A percentile compares a stretch with the other conserved stretches of the same genome.
phyloP scores from a whole-genome alignment of 306 rosid species.

The Quercus robur region DNA sequence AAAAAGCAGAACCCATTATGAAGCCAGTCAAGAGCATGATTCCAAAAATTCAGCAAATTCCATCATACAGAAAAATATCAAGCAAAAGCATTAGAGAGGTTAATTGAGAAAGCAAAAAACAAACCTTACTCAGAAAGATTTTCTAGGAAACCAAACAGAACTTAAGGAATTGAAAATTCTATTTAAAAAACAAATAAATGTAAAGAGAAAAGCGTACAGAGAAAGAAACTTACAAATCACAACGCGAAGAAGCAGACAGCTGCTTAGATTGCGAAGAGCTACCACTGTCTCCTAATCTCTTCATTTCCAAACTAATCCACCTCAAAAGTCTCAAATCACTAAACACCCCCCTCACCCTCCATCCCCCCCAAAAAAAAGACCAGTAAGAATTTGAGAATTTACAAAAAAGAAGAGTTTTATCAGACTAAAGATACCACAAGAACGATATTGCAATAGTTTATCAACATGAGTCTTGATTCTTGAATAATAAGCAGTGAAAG shows the following conservation, averaged over 20 bases:
- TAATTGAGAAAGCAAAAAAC: too few species aligned
- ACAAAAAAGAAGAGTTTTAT: too few species aligned
- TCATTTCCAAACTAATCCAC: not conserved
- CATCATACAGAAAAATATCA: not conserved
- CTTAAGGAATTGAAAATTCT: conserved; percentile 14
- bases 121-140: not conserved
- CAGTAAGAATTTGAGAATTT: too few species aligned
- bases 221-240: conserved; percentile 56
- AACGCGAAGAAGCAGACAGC: conserved; percentile 52
- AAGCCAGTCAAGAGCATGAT: not conserved
- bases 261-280: conserved; percentile 58
- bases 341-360: too few species aligned
- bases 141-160: conserved; percentile 5
- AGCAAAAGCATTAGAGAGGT: too few species aligned
- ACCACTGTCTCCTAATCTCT: not conserved
- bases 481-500: too few species aligned
- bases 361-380: too few species aligned
- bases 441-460: too few species aligned
- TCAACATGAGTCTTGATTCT: too few species aligned
- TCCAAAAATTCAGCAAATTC: conserved; percentile 9
- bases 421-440: too few species aligned
- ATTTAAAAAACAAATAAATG: not conserved
- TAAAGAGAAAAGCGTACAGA: not conserved
- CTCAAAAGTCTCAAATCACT: not conserved
- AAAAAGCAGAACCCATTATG: not conserved